Evolutionary conservation across 2,329 filamentous ascomycete genomes (phyloP), one percentile per base, ranked within the genome.

Genomic region (Botrytis sinoallii): DNA sequence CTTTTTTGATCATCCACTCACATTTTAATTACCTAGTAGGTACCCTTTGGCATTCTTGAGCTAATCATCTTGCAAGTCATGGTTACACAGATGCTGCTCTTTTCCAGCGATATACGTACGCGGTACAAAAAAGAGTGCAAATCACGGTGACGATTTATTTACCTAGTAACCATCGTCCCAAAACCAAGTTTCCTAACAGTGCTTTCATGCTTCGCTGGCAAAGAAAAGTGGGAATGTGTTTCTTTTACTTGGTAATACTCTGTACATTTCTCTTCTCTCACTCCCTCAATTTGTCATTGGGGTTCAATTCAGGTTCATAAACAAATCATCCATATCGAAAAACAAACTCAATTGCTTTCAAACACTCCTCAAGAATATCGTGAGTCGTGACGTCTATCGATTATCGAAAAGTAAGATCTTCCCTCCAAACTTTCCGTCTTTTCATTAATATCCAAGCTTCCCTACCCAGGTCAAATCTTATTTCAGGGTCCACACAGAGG

Each of bases 331-430:
- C 22, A 7, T 20, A n/a, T 67, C 12, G n/a, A 52, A 35, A 66
- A 18, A 18, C 42, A 44, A 46, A 32, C 18, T n/a, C 63, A 46
- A 46, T 66, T 5, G 29, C 25, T 48, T 35, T 35, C 5, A 4
- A 16, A 48, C 16, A 14, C 48, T n/a, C 14, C 16, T 10, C 29
- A 1, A 52, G 14, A 3, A 52, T 52, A 25, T 6, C 25, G 48
- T n/a, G 64, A 67, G 48, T 52, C 25, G 64, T 67, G 64, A 67
- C 64, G 64, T 67, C 22, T 52, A 67, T 67, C 44, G 12, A 12
- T 16, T 4, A n/a, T 35, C 46, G 44, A 44, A 44, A 10, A 67
- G n/a, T 32, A 20, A 52, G 64, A 67, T 67, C 64, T 38, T 67
- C 64, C 44, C 20, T 32, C 25, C 4, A 25, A 66, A 66, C 35